Base-by-base conservation (phyloP, 805 yeast genomes). In the Ogataea glucozyma region DNA sequence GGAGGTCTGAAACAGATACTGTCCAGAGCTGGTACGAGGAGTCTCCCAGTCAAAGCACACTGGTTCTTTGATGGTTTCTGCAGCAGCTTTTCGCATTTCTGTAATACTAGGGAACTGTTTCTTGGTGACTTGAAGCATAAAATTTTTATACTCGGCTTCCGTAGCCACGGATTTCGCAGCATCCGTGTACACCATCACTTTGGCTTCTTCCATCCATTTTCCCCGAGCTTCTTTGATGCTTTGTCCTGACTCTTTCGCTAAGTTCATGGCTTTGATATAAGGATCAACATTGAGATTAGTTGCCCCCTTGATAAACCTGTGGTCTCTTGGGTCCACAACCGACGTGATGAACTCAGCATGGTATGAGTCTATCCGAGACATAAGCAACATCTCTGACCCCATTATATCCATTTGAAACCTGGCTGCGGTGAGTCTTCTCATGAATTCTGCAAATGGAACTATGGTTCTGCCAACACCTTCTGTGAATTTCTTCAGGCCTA, bases 401-500 rank as follows among this genome's bases (percentile, higher is more conserved):
- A 79, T 77, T 20, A 80, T 62, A 58, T 79, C 85, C 81, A 83
- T 76, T 53, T 79, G 85, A 53, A 79, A 62, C 51, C 85, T 68
- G 1, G 83, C 72, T 4, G 85, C 83, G 26, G 75, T 58, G 27
- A 79, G 58, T 38, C 85, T 62, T 31, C 78, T 64, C 17, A 80
- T 57, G 44, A 79, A 83, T 14, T 79, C 75, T 2, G 76, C 67
- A 1, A 81, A 72, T 9, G 85, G 84, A 6, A 80, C 85, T 16
- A 79, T 51, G 2, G 79, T 81, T 44, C 80, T 78, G 4, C 85
- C 85, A 21, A 79, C 75, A 24, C 78, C 56, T 56, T 80, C 84
- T 5, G 85, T 84, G 61, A 84, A 80, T 54, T 79, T 75, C 63
- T 80, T 80, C 33, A 83, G 81, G 27, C 85, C 85, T 45, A 77